Percentiles rank a stretch among this genome's conserved stretches.
Evolutionary conservation across 805 yeast species (phyloP).

Genomic region (Grigorovia yakushimaensis): DNA sequence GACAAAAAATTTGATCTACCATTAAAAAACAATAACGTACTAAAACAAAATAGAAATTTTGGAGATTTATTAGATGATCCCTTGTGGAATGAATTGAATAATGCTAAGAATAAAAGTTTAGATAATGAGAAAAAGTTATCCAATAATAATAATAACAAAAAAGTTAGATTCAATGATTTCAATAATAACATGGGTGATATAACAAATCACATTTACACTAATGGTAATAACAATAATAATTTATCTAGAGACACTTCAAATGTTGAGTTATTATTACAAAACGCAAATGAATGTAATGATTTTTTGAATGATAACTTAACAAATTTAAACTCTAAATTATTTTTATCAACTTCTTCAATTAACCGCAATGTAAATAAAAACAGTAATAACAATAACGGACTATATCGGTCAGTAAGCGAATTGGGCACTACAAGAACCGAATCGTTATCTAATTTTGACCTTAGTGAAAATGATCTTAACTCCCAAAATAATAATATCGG

Average conservation of each 20-base stretch:
- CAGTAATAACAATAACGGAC: constrained; percentile 4
- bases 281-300: constrained; percentile 14
- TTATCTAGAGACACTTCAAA: neutral
- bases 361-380: neutral
- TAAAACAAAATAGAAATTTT: constrained; percentile 13
- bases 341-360: neutral
- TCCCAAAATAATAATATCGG: neutral
- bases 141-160: constrained; percentile 3
- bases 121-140: neutral
- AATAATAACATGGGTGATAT: neutral
- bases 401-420: constrained; percentile 11
- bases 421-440: constrained; percentile 15
- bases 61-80: constrained; percentile 13
- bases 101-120: neutral
- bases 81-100: neutral
- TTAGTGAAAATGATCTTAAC: constrained; percentile 15
- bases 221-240: constrained; percentile 1
- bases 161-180: constrained; percentile 9
- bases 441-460: constrained; percentile 23
- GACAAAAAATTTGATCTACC: constrained; percentile 15
- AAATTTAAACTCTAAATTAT: constrained; percentile 5
- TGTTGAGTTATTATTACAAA: constrained; percentile 19
- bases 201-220: constrained; percentile 1
- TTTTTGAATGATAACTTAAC: constrained; percentile 15
- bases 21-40: constrained; percentile 9